Evolutionary conservation across 345 rosid genomes (phyloP), one percentile per base, ranked within the genome.

Genomic region (Gossypium thurberi): DNA sequence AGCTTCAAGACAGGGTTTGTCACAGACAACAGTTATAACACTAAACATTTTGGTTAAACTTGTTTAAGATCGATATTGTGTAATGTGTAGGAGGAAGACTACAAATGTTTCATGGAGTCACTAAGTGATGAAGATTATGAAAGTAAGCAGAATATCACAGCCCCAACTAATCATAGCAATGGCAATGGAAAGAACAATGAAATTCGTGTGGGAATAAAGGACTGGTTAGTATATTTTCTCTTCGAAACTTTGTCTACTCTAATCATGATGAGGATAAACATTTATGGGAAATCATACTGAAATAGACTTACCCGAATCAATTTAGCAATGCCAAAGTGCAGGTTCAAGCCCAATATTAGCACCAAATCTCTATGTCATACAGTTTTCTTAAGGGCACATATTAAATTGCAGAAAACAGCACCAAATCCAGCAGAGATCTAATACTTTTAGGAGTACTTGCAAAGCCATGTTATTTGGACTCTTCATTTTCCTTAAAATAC

Each of bases 191-290:
- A 37, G 23, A 83, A 72, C 65, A 72, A 71, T 2, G 88, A 89
- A 85, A 83, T 84, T 57, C 83, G 89, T 0, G 74, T 88, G 33
- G 97, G 95, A 40, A 84, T 91, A 17, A 91, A 85, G 78, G 96
- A 93, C 81, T 91, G 97, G 98, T 93, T 9, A 82, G 89, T 81
- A 21, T 9, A 28, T 72, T 75, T 79, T 80, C 47, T 66, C 10
- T 68, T 2, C 18, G 3, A 48, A 5, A 62, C 7, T 66, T 59
- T 40, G 21, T 55, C 10, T n/a, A 42, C 20, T 42, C 17, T 64
- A 3, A n/a, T 25, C 25, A 9, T 17, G 21, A 47, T 47, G 42
- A 47, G 44, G 28, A 28, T 50, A 61, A 18, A 12, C 44, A n/a
- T 17, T 13, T 21, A 20, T 40, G 28, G 57, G 71, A 48, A 25